Conservation (phyloP, 306 rosid genomes). For the Pyrus communis region DNA sequence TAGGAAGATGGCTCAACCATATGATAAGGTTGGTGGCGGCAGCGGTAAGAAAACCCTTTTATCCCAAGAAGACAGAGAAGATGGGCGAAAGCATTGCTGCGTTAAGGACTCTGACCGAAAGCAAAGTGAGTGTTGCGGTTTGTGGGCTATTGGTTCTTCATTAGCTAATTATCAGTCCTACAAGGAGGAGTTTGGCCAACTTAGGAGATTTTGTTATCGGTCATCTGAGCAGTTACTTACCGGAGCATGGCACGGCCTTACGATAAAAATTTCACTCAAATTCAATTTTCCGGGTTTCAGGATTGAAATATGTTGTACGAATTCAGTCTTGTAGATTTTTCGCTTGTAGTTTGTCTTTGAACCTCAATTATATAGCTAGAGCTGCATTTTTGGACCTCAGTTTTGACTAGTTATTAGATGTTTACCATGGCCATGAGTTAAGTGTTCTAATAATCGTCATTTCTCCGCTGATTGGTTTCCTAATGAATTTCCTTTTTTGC, state of each 20-base stretch:
- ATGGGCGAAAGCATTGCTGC: slow-evolving; percentile 45
- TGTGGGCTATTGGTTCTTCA: background rate
- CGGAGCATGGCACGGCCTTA: background rate
- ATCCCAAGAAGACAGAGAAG: slow-evolving; percentile 77
- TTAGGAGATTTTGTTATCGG: background rate
- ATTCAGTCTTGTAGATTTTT: background rate
- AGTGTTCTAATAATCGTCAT: background rate
- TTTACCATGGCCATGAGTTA: background rate
- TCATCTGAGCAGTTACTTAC: background rate
- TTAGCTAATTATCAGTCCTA: background rate
- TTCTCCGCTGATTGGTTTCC: background rate
- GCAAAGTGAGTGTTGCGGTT: background rate
- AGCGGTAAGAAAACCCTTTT: slow-evolving; percentile 63
- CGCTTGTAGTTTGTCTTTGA: background rate
- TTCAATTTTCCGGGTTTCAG: background rate
- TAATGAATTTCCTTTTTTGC: background rate
- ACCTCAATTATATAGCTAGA: background rate
- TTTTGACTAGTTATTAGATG: background rate
- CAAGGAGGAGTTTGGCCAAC: background rate
- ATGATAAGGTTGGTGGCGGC: slow-evolving; percentile 72
- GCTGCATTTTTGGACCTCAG: background rate
- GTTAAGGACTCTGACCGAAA: slow-evolving; percentile 13
- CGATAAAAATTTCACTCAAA: background rate
- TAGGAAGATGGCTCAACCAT: slow-evolving; percentile 92
- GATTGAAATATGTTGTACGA: background rate